Conservation (phyloP, 2,329 filamentous ascomycete species). For the Lachnellula suecica region DNA sequence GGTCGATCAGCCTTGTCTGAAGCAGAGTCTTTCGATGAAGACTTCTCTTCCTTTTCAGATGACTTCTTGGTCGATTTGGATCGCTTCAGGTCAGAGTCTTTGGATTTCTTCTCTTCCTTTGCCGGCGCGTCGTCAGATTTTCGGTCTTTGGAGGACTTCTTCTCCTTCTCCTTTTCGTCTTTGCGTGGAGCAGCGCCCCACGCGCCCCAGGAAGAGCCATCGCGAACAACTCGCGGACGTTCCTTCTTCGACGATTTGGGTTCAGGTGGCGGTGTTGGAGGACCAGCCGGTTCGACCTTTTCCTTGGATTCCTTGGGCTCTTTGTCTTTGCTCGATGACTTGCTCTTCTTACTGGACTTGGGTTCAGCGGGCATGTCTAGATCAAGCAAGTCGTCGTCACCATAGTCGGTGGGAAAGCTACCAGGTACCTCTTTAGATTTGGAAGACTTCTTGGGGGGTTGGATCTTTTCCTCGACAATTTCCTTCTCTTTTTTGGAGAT, state of each 20-base stretch:
- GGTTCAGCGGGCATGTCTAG: slow-evolving; percentile 48
- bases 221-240: slow-evolving; percentile 71
- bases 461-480: slow-evolving; percentile 26
- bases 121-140: slow-evolving; percentile 17
- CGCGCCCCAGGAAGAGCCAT: slow-evolving; percentile 69
- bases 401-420: slow-evolving; percentile 55
- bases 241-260: slow-evolving; percentile 69
- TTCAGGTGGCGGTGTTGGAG: slow-evolving; percentile 47
- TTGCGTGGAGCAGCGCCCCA: slow-evolving; percentile 59
- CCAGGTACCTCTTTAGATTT: slow-evolving; percentile 49
- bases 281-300: slow-evolving; percentile 36
- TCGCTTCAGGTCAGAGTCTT: slow-evolving; percentile 48
- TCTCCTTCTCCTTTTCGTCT: slow-evolving; percentile 29
- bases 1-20: slow-evolving; percentile 55
- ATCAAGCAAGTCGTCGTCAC: slow-evolving; percentile 44
- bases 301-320: slow-evolving; percentile 29
- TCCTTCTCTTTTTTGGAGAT: slow-evolving; percentile 38
- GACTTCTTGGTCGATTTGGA: slow-evolving; percentile 57
- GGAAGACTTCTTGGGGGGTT: slow-evolving; percentile 37
- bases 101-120: slow-evolving; percentile 39
- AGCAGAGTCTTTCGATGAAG: slow-evolving; percentile 65
- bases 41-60: slow-evolving; percentile 64
- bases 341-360: slow-evolving; percentile 41
- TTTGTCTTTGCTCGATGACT: slow-evolving; percentile 37
- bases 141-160: slow-evolving; percentile 33